Percentiles rank a stretch among this genome's conserved stretches.
Conservation (phyloP, 2,329 filamentous ascomycete genomes). For the Podosphaera fusca region DNA sequence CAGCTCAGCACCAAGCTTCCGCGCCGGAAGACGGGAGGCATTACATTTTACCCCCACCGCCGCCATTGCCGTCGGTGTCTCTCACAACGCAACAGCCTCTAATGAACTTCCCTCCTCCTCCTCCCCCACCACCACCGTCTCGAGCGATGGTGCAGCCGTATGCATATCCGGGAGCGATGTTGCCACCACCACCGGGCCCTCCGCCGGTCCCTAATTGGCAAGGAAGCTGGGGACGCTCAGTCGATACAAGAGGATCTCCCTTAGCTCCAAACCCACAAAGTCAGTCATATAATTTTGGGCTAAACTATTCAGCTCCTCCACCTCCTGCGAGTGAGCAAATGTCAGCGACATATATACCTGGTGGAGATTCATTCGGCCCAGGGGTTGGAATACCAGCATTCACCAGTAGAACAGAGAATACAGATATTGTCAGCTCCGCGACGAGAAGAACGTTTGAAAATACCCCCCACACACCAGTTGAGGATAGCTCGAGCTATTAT, state of each 20-base stretch:
- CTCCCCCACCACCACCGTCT: conserved; percentile 37
- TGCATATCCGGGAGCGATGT: conserved; percentile 17
- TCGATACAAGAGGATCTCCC: conserved; percentile 15
- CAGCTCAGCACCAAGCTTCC: not conserved
- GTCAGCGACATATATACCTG: conserved; percentile 76
- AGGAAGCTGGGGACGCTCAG: conserved; percentile 13
- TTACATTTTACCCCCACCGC: conserved; percentile 17
- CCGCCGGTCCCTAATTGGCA: conserved; percentile 12
- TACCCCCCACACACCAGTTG: conserved; percentile 21
- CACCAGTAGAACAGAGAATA: conserved; percentile 32
- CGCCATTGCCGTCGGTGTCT: conserved; percentile 21
- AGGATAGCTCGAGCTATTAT: conserved; percentile 24
- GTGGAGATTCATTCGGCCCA: conserved; percentile 63
- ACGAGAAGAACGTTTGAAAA: conserved; percentile 20
- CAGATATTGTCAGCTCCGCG: conserved; percentile 23
- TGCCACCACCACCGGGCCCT: conserved; percentile 21
- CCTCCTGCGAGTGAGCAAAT: conserved; percentile 29
- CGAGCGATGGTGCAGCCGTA: conserved; percentile 21
- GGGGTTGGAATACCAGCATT: conserved; percentile 78
- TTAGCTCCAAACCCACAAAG: conserved; percentile 15
- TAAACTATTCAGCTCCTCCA: conserved; percentile 20
- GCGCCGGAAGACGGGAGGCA: not conserved
- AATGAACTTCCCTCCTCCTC: conserved; percentile 38
- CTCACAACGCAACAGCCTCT: conserved; percentile 26
- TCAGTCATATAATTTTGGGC: conserved; percentile 15